phyloP scores from a whole-genome alignment of 2,329 filamentous ascomycete genomes.

The Fusarium floridanum region DNA sequence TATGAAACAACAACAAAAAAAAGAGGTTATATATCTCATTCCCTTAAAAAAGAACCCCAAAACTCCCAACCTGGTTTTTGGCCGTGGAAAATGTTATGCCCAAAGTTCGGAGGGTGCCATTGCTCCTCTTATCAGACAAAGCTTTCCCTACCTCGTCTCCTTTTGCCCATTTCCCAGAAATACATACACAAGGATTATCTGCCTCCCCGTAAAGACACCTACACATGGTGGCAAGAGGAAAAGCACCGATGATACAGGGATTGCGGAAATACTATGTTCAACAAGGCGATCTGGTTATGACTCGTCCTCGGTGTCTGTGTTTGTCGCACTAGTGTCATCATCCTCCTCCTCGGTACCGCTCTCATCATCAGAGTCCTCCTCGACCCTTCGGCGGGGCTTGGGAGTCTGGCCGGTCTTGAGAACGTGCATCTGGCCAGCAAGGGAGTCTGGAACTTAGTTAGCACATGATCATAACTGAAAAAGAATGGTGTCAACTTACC shows the following conservation, averaged over 20 bases:
- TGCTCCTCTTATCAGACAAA: constrained; percentile 8
- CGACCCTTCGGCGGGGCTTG: constrained; percentile 68
- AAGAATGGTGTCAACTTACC: constrained; percentile 68
- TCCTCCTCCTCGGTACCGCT: constrained; percentile 81
- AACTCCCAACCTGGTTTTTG: constrained; percentile 36
- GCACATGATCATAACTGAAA: constrained; percentile 9
- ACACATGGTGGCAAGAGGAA: neutral
- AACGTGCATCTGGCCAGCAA: constrained; percentile 91
- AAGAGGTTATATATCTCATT: constrained; percentile 21
- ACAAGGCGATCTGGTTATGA: constrained; percentile 52
- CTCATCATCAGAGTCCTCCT: constrained; percentile 80
- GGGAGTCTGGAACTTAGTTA: constrained; percentile 72
- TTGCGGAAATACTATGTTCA: constrained; percentile 17
- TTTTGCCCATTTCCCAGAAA: constrained; percentile 19
- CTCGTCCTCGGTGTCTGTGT: constrained; percentile 76
- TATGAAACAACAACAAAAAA: neutral
- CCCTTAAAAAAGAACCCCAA: constrained; percentile 22
- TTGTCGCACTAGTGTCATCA: constrained; percentile 75
- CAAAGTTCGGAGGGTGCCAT: constrained; percentile 20
- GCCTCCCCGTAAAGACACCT: constrained; percentile 14
- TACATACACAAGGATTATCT: constrained; percentile 29
- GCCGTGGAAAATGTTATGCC: constrained; percentile 26
- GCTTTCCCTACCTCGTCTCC: constrained; percentile 1
- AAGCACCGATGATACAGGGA: constrained; percentile 8
- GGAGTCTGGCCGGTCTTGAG: constrained; percentile 78